Evolutionary conservation across 108 stramenopile species (phyloP).

Genomic region (Epithemia pelagica): DNA sequence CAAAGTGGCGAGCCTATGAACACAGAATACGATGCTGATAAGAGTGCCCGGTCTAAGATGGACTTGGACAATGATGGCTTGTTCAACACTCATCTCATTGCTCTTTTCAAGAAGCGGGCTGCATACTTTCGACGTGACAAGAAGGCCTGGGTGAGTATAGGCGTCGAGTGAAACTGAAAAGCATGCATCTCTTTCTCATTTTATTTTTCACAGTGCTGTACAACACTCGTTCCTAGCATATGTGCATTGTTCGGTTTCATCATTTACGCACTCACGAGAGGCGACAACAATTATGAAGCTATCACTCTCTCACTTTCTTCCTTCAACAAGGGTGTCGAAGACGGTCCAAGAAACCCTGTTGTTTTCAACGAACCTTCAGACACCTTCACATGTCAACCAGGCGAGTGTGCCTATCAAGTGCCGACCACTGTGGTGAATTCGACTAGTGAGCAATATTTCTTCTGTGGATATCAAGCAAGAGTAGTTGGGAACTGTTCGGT

Average conservation of each 20-base stretch:
- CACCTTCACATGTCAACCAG: slow-evolving; percentile 54
- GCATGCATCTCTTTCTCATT: slow-evolving; percentile 2
- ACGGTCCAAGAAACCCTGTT: slow-evolving; percentile 59
- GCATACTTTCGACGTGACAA: slow-evolving; percentile 80
- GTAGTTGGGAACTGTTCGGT: slow-evolving; percentile 20
- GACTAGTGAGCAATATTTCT: slow-evolving; percentile 45
- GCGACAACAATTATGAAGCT: slow-evolving; percentile 31
- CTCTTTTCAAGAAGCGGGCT: slow-evolving; percentile 67
- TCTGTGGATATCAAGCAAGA: slow-evolving; percentile 39
- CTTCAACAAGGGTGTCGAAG: slow-evolving; percentile 43
- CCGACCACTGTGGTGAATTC: slow-evolving; percentile 8
- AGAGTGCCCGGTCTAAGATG: slow-evolving; percentile 28
- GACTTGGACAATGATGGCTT: slow-evolving; percentile 38
- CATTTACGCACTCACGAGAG: slow-evolving; percentile 31
- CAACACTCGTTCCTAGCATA: slow-evolving; percentile 60
- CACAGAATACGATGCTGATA: slow-evolving; percentile 15
- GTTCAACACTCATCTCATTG: slow-evolving; percentile 59
- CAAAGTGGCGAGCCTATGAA: neutral
- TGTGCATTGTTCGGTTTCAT: slow-evolving; percentile 63
- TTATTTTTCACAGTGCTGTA: slow-evolving; percentile 27
- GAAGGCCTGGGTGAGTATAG: slow-evolving; percentile 56
- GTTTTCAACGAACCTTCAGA: slow-evolving; percentile 39
- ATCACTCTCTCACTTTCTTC: slow-evolving; percentile 39
- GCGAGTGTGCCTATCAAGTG: slow-evolving; percentile 37
- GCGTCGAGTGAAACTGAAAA: neutral